Base-by-base conservation (phyloP, 257 asterid species). In the Forsythia viridissima region DNA sequence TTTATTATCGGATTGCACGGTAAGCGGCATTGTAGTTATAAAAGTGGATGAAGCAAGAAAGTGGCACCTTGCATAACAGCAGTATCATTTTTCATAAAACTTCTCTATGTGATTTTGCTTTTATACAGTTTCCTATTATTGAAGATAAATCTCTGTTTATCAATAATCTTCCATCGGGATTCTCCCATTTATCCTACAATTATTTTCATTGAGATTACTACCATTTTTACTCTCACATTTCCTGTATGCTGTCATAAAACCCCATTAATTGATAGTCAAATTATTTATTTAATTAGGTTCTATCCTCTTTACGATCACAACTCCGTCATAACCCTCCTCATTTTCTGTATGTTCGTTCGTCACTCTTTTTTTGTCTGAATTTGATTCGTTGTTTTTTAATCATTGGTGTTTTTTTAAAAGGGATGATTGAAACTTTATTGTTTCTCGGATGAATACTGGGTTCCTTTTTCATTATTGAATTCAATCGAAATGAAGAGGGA, bases 401-500 rank as follows among this genome's bases (percentile, higher is more conserved):
- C 34, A 30, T 30, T 43, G 52, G 21, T 30, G 69, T 59, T 74
- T 12, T 8, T 74, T 70, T 30, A 38, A 76, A 3, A 55, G 71
- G 41, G 18, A n/a, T 10, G 38, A 41, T 68, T 70, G 8, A 38
- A 74, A 74, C n/a, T 72, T 77, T 65, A n/a, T 37, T 65, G 74
- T 57, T 65, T 43, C 76, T 59, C 12, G 84, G 57, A 48, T 59
- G 11, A 52, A 37, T 20, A 52, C 71, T 11, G 40, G 67, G 57
- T 57, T 57, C 73, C 6, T 68, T 6, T 21, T 63, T 78, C 20
- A 16, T 41, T 46, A 8, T 51, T 71, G 82, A 36, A 42, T 18
- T 44, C 71, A 75, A 42, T 71, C 76, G 80, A 81, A 72, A 89
- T 83, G 91, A 90, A 88, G 85, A 86, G 93, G 92, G 76, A 57